Evolutionary conservation across 805 yeast genomes (phyloP).

Genomic region (Wickerhamiella parazyma): DNA sequence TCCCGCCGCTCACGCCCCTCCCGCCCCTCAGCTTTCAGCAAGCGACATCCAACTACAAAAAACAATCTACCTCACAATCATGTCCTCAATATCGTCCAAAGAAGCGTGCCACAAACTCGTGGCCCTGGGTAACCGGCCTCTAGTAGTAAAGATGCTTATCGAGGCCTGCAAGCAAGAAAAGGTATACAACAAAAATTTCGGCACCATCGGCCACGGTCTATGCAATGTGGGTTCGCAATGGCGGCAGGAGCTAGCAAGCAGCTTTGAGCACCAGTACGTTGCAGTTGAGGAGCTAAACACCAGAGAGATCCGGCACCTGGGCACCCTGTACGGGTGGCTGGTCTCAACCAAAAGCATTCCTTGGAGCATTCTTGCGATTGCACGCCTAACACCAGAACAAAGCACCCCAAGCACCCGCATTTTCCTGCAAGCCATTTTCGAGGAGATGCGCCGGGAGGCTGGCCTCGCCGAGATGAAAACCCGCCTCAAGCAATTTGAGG

Average conservation of each 20-base stretch:
- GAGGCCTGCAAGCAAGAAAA: constrained; percentile 77
- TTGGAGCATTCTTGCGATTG: constrained; percentile 43
- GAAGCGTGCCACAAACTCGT: constrained; percentile 84
- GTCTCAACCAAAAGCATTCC: constrained; percentile 56
- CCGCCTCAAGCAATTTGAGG: constrained; percentile 28
- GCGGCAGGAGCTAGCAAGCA: constrained; percentile 38
- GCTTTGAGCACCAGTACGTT: constrained; percentile 44
- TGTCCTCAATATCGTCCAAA: constrained; percentile 82
- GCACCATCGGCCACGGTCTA: constrained; percentile 58
- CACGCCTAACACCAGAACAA: constrained; percentile 52
- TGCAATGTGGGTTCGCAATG: constrained; percentile 40
- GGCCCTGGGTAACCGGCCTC: constrained; percentile 25
- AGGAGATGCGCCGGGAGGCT: constrained; percentile 62
- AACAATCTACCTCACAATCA: constrained; percentile 63
- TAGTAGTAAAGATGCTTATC: constrained; percentile 57
- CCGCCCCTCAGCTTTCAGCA: constrained; percentile 59
- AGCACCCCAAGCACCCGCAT: constrained; percentile 72
- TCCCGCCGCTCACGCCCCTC: constrained; percentile 26
- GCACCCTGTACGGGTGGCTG: constrained; percentile 75
- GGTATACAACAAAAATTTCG: constrained; percentile 75
- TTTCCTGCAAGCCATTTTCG: constrained; percentile 65
- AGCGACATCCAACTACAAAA: constrained; percentile 55
- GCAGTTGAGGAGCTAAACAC: constrained; percentile 57
- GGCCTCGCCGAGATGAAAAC: constrained; percentile 42
- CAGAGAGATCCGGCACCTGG: constrained; percentile 60